Conservation (phyloP, 2,329 filamentous ascomycete genomes). For the Penicillium griseofulvum region DNA sequence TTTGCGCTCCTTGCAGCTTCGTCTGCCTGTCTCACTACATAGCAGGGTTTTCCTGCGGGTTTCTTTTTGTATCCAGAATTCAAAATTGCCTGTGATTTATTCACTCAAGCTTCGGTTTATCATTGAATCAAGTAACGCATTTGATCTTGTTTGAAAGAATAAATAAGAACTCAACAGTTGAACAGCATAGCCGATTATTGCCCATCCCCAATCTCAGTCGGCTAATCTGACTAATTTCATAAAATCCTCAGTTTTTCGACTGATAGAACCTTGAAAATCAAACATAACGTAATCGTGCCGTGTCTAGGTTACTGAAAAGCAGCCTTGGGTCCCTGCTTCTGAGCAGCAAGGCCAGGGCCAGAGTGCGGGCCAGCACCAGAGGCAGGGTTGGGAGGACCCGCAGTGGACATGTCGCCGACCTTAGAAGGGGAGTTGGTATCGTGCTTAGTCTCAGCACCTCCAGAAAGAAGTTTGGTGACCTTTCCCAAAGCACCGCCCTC, state of each 20-base stretch:
- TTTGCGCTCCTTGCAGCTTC: neutral
- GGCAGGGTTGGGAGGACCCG: conserved; percentile 2
- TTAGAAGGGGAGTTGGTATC: neutral
- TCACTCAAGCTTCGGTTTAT: neutral
- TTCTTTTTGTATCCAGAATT: neutral
- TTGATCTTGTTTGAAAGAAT: neutral
- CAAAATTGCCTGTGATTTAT: neutral
- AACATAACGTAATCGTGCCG: neutral
- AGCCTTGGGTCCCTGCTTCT: neutral
- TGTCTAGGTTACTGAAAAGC: neutral
- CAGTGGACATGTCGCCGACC: conserved; percentile 3
- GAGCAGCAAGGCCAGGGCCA: neutral
- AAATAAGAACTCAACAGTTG: conserved; percentile 3
- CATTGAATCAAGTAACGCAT: neutral
- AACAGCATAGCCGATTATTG: neutral
- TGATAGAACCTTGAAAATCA: no score
- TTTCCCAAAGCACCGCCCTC: conserved; percentile 17
- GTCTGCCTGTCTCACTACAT: neutral
- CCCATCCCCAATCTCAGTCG: neutral
- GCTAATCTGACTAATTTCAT: neutral
- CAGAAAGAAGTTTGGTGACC: conserved; percentile 11
- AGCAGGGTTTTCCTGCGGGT: neutral
- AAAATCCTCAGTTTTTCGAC: neutral
- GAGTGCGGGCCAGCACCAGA: conserved; percentile 10
- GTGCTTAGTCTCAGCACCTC: neutral